Evolutionary conservation across 2,329 filamentous ascomycete genomes (phyloP).

Genomic region (Cladosporium sp.): DNA sequence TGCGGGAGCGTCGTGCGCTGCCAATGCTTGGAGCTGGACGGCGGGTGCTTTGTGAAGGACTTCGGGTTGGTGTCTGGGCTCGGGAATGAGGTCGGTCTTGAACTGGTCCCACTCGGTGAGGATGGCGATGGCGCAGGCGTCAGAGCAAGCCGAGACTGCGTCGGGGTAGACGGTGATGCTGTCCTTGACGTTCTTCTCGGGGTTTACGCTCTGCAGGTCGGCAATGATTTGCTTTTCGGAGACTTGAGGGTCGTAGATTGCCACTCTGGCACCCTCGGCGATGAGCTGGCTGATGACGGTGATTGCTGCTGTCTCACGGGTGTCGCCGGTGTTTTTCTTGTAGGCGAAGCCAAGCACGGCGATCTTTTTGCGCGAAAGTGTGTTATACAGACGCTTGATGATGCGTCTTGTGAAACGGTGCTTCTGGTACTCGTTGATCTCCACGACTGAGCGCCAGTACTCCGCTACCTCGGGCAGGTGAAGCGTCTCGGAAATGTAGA

Average conservation of each 20-base stretch:
- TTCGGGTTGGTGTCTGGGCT: slow-evolving; percentile 1
- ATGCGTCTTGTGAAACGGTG: slow-evolving; percentile 64
- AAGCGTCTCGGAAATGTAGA: slow-evolving; percentile 69
- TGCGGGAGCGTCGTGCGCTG: slow-evolving; percentile 14
- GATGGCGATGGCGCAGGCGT: slow-evolving; percentile 28
- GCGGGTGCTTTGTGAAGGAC: not conserved
- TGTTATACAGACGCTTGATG: slow-evolving; percentile 63
- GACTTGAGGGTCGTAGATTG: slow-evolving; percentile 60
- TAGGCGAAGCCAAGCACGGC: slow-evolving; percentile 69
- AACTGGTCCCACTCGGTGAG: slow-evolving; percentile 31
- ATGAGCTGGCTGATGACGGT: slow-evolving; percentile 63
- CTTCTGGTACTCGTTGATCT: slow-evolving; percentile 71
- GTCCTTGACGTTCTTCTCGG: slow-evolving; percentile 18
- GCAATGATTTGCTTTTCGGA: slow-evolving; percentile 27
- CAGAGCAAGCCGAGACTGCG: slow-evolving; percentile 28
- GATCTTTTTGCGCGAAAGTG: slow-evolving; percentile 65
- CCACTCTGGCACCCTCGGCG: slow-evolving; percentile 55
- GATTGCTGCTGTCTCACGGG: slow-evolving; percentile 64
- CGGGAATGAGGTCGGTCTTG: slow-evolving; percentile 19
- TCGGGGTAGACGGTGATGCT: slow-evolving; percentile 24
- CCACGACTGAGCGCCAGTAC: slow-evolving; percentile 70
- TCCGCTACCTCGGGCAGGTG: slow-evolving; percentile 65
- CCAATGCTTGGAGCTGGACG: not conserved
- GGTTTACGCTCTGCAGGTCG: slow-evolving; percentile 23
- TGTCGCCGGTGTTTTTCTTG: slow-evolving; percentile 74